A percentile compares a stretch with the other conserved stretches of the same genome.
Evolutionary conservation across 192 early-diverging fungal genomes (phyloP).

Genomic region (Bifiguratus adelaidae): DNA sequence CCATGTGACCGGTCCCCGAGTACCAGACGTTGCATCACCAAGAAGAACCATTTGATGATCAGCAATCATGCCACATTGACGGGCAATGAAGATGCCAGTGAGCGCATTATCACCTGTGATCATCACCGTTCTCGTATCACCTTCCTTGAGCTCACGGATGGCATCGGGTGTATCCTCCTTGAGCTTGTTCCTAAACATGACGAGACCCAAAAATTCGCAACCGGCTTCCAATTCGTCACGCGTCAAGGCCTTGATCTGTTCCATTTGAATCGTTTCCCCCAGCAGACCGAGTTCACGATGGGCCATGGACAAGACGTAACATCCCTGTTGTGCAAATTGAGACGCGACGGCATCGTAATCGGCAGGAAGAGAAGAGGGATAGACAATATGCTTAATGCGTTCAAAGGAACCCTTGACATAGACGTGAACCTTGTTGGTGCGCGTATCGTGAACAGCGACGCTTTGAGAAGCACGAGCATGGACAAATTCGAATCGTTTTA

Average conservation of each 20-base stretch:
- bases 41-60: conserved; percentile 35
- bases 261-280: conserved; percentile 20
- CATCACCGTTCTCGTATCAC: conserved; percentile 66
- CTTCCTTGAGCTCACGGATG: conserved; percentile 51
- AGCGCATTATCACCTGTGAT: conserved; percentile 74
- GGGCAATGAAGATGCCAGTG: conserved; percentile 63
- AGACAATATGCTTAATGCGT: conserved; percentile 41
- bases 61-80: conserved; percentile 51
- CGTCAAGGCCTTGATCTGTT: conserved; percentile 18
- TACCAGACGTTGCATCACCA: conserved; percentile 29
- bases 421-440: conserved; percentile 40
- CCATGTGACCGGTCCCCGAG: conserved; percentile 29
- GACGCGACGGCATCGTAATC: conserved; percentile 45
- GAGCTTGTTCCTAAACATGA: conserved; percentile 69
- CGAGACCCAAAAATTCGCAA: conserved; percentile 41
- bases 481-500: conserved; percentile 70
- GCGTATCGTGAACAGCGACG: conserved; percentile 47
- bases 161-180: conserved; percentile 60
- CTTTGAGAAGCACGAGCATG: conserved; percentile 68
- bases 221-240: conserved; percentile 54
- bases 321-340: conserved; percentile 55
- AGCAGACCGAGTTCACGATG: conserved; percentile 44
- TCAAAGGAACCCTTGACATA: conserved; percentile 79
- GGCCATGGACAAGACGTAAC: conserved; percentile 73
- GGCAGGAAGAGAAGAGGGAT: conserved; percentile 28